Evolutionary conservation across 805 yeast genomes (phyloP).

Genomic region (Suhomyces sp.): DNA sequence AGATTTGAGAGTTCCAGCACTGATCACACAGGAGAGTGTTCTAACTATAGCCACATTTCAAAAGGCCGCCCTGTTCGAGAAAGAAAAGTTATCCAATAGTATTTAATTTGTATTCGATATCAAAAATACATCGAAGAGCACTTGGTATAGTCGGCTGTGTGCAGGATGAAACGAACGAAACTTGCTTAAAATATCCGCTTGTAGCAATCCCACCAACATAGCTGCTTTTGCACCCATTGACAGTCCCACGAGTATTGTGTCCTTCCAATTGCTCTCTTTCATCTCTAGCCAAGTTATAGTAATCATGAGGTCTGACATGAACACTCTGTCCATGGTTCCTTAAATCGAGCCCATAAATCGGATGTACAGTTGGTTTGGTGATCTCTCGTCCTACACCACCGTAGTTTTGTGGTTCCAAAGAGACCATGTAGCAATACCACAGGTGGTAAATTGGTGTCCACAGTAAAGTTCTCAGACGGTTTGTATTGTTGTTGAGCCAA

Average conservation of each 20-base stretch:
- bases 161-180: no score
- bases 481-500: conserved; percentile 8
- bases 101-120: no score
- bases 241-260: conserved; percentile 42
- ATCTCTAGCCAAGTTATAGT: conserved; percentile 45
- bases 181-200: no score
- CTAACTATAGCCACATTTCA: no score
- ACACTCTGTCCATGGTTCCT: conserved; percentile 57
- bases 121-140: no score
- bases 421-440: conserved; percentile 54
- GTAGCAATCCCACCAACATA: conserved; percentile 42
- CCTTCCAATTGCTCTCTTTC: conserved; percentile 19
- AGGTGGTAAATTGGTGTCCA: conserved; percentile 31
- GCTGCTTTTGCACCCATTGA: conserved; percentile 65
- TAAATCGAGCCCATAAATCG: conserved; percentile 47
- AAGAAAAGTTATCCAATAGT: no score
- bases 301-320: conserved; percentile 44
- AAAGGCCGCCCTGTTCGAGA: no score
- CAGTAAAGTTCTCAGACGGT: conserved; percentile 5
- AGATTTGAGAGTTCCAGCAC: no score
- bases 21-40: no score
- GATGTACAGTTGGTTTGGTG: conserved; percentile 26
- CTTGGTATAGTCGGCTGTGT: no score
- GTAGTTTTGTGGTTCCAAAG: conserved; percentile 50
- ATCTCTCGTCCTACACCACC: conserved; percentile 37